phyloP scores from a whole-genome alignment of 305 asterid genomes.

The Petunia hybrid region DNA sequence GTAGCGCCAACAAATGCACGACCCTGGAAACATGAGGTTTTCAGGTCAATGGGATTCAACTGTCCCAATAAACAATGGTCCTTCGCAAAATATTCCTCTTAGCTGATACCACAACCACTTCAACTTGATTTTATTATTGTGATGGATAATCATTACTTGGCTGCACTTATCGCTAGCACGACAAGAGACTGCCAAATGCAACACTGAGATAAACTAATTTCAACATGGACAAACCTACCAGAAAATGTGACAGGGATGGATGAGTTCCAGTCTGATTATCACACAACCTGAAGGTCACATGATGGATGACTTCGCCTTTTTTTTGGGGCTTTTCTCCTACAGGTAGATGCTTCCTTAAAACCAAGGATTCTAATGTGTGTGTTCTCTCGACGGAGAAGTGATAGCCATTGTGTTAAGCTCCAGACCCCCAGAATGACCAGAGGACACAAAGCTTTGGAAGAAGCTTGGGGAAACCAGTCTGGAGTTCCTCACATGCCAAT shows the following conservation, averaged over 20 bases:
- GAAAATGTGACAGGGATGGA: background rate
- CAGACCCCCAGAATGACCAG: background rate
- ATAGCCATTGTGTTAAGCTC: background rate
- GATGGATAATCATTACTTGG: background rate
- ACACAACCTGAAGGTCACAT: background rate
- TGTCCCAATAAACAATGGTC: background rate
- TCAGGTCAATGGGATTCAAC: too few species aligned
- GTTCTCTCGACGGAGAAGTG: background rate
- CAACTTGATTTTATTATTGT: background rate
- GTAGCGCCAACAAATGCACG: background rate
- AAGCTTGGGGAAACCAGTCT: background rate
- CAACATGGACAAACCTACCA: background rate
- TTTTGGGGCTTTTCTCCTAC: background rate
- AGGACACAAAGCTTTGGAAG: background rate
- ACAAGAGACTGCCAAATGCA: background rate
- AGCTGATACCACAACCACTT: background rate
- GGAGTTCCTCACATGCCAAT: conserved; percentile 8
- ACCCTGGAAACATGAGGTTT: background rate
- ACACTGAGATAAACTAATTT: background rate
- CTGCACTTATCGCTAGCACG: background rate
- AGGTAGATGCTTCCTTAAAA: background rate
- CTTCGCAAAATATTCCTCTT: background rate
- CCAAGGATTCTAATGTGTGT: background rate
- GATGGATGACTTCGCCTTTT: background rate
- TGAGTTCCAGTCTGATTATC: background rate